Percentiles rank a stretch among this genome's conserved stretches.
Conservation (phyloP, 2,329 filamentous ascomycete species). For the Elsinoe ampelina region DNA sequence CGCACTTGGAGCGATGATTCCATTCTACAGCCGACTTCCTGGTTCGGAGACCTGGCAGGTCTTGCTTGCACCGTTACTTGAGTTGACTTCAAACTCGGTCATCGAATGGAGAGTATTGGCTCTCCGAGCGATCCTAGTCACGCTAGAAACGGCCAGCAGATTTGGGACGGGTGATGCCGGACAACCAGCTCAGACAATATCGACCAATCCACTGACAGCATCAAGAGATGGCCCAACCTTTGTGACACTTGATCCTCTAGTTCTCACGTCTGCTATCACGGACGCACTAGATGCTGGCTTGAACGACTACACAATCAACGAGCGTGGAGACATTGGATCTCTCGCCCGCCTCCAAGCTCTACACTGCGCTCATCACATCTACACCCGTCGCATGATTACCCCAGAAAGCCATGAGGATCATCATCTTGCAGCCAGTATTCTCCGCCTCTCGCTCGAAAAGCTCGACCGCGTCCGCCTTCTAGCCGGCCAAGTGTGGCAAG, state of each 20-base stretch:
- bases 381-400: constrained; percentile 17
- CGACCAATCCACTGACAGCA: too few species aligned
- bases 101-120: constrained; percentile 39
- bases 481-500: constrained; percentile 43
- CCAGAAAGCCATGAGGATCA: neutral
- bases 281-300: constrained; percentile 38
- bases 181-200: neutral
- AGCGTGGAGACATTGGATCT: constrained; percentile 82
- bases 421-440: constrained; percentile 24
- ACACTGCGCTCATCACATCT: constrained; percentile 48
- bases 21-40: neutral
- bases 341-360: constrained; percentile 74
- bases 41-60: constrained; percentile 16
- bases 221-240: neutral
- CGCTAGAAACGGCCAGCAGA: constrained; percentile 11
- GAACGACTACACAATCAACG: constrained; percentile 84
- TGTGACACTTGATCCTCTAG: neutral
- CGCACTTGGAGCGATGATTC: neutral
- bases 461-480: constrained; percentile 72
- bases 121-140: constrained; percentile 30
- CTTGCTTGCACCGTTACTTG: constrained; percentile 29
- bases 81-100: constrained; percentile 22
- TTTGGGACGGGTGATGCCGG: neutral
- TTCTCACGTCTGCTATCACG: constrained; percentile 19
- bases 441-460: constrained; percentile 76